Conservation (phyloP, 139 green algal genomes). For the Coccomyxa sp. region DNA sequence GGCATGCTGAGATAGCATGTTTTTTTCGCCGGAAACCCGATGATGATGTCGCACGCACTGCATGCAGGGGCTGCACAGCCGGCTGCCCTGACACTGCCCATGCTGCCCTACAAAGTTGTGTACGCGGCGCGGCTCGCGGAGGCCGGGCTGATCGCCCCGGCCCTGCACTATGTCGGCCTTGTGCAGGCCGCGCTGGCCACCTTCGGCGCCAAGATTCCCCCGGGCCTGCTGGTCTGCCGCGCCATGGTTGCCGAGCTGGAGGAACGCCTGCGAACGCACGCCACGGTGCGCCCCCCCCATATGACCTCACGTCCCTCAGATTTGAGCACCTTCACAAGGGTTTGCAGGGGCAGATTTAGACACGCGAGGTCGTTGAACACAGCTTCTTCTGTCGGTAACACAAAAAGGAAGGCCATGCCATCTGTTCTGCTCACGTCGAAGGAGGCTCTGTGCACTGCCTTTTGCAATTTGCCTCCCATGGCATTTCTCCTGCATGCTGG, state of each 20-base stretch:
- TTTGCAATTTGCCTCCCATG: no score
- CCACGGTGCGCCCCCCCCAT: constrained; percentile 20
- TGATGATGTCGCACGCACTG: not conserved
- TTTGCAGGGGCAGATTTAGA: not conserved
- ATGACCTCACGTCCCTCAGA: not conserved
- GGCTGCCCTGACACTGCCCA: constrained; percentile 3
- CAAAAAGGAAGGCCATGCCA: not conserved
- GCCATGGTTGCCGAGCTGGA: constrained; percentile 16
- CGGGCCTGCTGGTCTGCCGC: constrained; percentile 31
- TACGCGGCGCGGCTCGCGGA: constrained; percentile 40
- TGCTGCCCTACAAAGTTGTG: constrained; percentile 69
- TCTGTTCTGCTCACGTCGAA: not conserved
- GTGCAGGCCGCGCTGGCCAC: constrained; percentile 19
- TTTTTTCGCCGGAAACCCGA: no score
- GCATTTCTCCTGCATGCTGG: not conserved
- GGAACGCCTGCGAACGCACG: constrained; percentile 38
- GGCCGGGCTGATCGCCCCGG: constrained; percentile 32
- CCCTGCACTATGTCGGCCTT: constrained; percentile 29
- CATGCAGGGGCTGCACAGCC: not conserved
- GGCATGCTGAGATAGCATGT: no score
- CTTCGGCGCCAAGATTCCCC: constrained; percentile 21
- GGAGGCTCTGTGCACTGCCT: no score
- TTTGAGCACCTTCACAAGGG: not conserved
- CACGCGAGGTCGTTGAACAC: not conserved
- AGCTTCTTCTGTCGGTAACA: not conserved